phyloP scores from a whole-genome alignment of 441 rosid genomes.

The Adansonia madagascariensis region DNA sequence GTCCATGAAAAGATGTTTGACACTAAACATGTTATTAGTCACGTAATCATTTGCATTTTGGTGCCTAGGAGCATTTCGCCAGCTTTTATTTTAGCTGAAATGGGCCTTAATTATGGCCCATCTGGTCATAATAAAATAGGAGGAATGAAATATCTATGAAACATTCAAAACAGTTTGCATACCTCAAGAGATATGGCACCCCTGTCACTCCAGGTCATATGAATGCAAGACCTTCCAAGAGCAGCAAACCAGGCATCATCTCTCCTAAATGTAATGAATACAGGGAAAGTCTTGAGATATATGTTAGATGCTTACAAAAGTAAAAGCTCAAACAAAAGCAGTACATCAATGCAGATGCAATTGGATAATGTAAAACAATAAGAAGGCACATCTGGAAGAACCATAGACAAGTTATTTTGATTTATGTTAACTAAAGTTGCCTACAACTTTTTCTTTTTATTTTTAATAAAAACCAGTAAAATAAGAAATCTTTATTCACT shows the following conservation, averaged over 20 bases:
- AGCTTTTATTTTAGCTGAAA: background rate
- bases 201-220: conserved; percentile 87
- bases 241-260: conserved; percentile 93
- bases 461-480: background rate
- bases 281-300: background rate
- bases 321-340: conserved; percentile 8
- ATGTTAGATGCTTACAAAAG: background rate
- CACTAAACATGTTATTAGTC: background rate
- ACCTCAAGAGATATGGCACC: conserved; percentile 96
- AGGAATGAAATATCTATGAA: background rate
- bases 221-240: conserved; percentile 82
- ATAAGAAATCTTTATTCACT: background rate
- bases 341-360: conserved; percentile 3
- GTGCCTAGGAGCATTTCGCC: background rate
- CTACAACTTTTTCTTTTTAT: background rate
- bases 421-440: background rate
- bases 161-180: conserved; percentile 22
- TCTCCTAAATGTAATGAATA: conserved; percentile 59
- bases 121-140: background rate
- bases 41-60: background rate
- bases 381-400: background rate
- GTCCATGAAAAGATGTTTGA: background rate
- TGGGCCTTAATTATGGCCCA: background rate
- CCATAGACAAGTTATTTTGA: background rate
- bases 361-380: background rate